Evolutionary conservation across 805 yeast species (phyloP), one percentile per base, ranked within the genome.

Genomic region (Yarrowia osloensis): DNA sequence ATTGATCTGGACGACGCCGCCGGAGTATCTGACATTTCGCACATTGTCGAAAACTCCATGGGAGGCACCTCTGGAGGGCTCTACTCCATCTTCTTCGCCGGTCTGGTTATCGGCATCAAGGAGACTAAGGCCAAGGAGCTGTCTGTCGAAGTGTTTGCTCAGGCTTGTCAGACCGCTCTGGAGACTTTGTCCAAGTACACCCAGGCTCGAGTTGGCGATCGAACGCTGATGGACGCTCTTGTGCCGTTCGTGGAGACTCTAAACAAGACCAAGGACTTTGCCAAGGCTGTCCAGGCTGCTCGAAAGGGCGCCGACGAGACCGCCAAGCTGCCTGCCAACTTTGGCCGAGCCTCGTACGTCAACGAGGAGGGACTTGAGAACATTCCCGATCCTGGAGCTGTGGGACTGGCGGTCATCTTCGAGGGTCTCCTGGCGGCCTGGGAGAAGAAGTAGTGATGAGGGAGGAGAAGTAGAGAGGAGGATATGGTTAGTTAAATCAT

Each of bases 41-140:
- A 91, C 67, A 77, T 89, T 22, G 91, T 93, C 39, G 98, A 93
- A 75, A 86, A 86, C 67, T 86, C 86, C n/a, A 94, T 94, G 98
- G 98, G 98, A 65, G 98, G 98, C 62, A 94, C 98, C 0, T 90
- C 96, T 0, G 98, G 98, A 65, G 98, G 97, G 0, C 77, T 93
- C 42, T 93, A 93, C 77, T 89, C 97, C 2, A 94, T 93, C 67
- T 90, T 81, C 77, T 80, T 94, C 69, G 86, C 96, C 39, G 91
- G 96, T 0, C 82, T 93, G 69, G 88, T 90, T 0, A 80, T 82
- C 40, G 83, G 84, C 11, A 77, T 86, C 31, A 65, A 76, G 31
- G 71, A 70, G 33, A 70, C 74, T 15, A 71, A 70, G n/a, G 71
- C 70, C 29, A 49, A 67, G 19, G 39, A 54, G 17, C 62, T 73